Evolutionary conservation across 257 asterid genomes (phyloP).

Genomic region (Solanum acaule): DNA sequence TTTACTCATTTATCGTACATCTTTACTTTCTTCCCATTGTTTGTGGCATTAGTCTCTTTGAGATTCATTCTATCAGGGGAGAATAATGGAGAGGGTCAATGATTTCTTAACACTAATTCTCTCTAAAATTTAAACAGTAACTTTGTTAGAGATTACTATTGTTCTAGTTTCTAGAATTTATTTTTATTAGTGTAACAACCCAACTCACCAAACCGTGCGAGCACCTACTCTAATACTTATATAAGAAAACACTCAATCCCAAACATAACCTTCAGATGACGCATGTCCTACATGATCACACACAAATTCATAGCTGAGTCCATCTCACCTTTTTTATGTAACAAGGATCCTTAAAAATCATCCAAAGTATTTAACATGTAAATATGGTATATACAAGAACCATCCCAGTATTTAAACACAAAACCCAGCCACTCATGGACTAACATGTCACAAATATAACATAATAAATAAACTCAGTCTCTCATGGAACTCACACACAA

Average conservation of each 20-base stretch:
- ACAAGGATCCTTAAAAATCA: background rate
- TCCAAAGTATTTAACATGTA: background rate
- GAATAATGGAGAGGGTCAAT: no score
- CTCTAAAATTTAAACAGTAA: no score
- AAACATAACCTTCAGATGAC: background rate
- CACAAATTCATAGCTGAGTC: background rate
- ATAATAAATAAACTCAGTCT: no score
- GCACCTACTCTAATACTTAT: background rate
- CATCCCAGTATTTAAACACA: no score
- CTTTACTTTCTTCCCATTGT: no score
- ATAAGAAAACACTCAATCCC: background rate
- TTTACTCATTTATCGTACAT: no score
- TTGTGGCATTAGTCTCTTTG: background rate
- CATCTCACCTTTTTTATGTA: background rate
- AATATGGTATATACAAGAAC: no score
- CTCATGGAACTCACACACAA: background rate
- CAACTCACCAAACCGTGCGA: accelerated
- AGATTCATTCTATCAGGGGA: background rate
- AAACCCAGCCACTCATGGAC: no score
- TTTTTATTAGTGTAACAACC: no score
- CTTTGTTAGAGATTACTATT: background rate
- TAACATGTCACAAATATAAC: background rate
- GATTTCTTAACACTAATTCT: background rate
- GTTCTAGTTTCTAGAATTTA: no score
- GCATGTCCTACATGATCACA: background rate